A percentile compares a stretch with the other conserved stretches of the same genome.
Conservation (phyloP, 306 rosid genomes). For the Cyclanthera cordifolia region DNA sequence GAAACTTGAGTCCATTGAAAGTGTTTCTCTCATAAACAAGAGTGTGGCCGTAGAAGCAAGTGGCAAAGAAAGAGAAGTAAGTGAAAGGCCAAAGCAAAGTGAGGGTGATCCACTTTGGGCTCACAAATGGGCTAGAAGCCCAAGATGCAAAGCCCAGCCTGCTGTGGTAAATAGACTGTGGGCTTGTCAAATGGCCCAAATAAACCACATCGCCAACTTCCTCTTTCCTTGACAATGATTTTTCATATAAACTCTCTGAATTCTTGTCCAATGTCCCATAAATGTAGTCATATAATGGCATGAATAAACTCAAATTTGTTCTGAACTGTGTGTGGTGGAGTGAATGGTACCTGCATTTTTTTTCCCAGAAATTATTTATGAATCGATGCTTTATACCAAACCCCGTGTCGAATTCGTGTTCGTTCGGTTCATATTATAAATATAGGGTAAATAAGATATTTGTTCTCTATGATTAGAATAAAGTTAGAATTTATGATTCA, state of each 20-base stretch:
- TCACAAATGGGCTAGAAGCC: conserved; percentile 41
- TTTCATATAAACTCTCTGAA: conserved; percentile 23
- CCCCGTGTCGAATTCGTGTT: too few species aligned
- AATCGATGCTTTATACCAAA: too few species aligned
- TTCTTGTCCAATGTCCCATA: conserved; percentile 46
- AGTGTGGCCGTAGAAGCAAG: conserved; percentile 31
- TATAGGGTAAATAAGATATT: too few species aligned
- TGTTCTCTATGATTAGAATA: too few species aligned
- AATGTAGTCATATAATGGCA: conserved; percentile 55
- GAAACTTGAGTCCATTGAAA: conserved; percentile 33
- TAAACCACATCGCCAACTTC: conserved; percentile 38
- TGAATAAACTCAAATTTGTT: conserved; percentile 44
- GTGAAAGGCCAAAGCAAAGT: conserved; percentile 59
- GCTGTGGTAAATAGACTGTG: conserved; percentile 43
- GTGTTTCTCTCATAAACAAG: conserved; percentile 36
- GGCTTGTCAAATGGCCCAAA: conserved; percentile 41
- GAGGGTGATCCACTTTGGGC: conserved; percentile 37
- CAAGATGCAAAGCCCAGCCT: conserved; percentile 39
- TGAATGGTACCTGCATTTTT: conserved; percentile 44
- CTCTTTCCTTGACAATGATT: conserved; percentile 21
- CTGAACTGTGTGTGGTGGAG: conserved; percentile 63
- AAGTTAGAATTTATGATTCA: too few species aligned
- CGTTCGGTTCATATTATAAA: too few species aligned
- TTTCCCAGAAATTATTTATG: too few species aligned
- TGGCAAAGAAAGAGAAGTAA: conserved; percentile 25